A percentile compares a stretch with the other conserved stretches of the same genome.
These are phyloP conservation scores for Arachis hypogaea DNA, from an alignment of 306 rosid genomes.

Conservation along the genomic window DNA sequence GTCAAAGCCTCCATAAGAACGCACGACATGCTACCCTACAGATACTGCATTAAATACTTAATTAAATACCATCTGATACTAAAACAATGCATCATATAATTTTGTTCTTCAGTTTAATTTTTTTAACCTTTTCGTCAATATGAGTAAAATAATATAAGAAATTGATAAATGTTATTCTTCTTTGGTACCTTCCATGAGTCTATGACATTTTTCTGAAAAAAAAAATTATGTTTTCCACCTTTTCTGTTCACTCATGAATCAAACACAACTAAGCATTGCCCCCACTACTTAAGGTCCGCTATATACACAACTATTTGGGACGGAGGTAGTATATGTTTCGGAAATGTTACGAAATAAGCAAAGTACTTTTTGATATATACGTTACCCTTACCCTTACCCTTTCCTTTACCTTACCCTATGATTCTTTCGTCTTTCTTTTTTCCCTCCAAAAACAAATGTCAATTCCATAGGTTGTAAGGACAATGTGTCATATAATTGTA, in stretches of 20 bases:
- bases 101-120: not conserved
- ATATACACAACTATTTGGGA: not conserved
- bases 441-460: not conserved
- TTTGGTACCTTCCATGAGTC: not conserved
- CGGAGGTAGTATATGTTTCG: not conserved
- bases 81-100: not conserved
- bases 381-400: not conserved
- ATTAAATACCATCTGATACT: slow-evolving; percentile 1
- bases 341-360: not conserved
- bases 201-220: not conserved
- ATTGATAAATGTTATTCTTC: slow-evolving; percentile 7
- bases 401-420: not conserved
- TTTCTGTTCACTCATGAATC: not conserved
- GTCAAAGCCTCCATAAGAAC: slow-evolving; percentile 4
- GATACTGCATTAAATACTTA: slow-evolving; percentile 18
- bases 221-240: not conserved
- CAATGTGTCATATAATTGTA: not conserved
- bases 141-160: slow-evolving; percentile 14
- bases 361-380: not conserved
- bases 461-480: not conserved
- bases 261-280: too few relatives aligned
- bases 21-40: not conserved
- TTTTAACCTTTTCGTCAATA: not conserved
- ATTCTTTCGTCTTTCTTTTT: too few relatives aligned
- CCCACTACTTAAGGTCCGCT: too few relatives aligned